These are phyloP conservation scores for Corchorus olitorius DNA, from an alignment of 345 rosid genomes.

Conservation along the genomic window DNA sequence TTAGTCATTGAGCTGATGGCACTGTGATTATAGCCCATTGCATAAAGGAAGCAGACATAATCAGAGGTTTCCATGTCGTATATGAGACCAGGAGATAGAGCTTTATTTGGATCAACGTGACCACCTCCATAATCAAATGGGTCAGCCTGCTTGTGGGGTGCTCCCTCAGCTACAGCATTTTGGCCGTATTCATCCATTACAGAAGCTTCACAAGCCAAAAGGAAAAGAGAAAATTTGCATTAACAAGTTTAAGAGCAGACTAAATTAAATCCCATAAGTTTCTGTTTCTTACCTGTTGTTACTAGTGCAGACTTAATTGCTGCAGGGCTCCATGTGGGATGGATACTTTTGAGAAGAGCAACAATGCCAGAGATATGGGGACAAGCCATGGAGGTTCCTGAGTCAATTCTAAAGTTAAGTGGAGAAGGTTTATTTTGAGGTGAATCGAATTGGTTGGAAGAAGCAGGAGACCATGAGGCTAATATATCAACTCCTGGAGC, in stretches of 20 bases:
- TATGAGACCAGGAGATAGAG: slow-evolving; percentile 17
- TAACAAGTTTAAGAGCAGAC: neutral
- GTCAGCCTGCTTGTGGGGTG: slow-evolving; percentile 27
- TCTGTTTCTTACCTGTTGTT: slow-evolving; percentile 44
- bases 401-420: slow-evolving; percentile 43
- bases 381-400: slow-evolving; percentile 67
- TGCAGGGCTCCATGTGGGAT: slow-evolving; percentile 63
- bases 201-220: slow-evolving; percentile 16
- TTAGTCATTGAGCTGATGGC: slow-evolving; percentile 54
- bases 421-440: neutral
- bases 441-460: slow-evolving; percentile 3
- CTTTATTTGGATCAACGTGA: slow-evolving; percentile 25
- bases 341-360: slow-evolving; percentile 48
- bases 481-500: slow-evolving; percentile 66
- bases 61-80: slow-evolving; percentile 10
- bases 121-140: slow-evolving; percentile 28
- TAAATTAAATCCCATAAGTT: neutral
- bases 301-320: slow-evolving; percentile 57
- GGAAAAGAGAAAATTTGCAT: neutral
- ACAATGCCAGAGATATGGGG: slow-evolving; percentile 59
- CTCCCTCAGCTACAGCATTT: slow-evolving; percentile 23
- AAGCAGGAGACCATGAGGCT: slow-evolving; percentile 61
- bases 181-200: slow-evolving; percentile 21
- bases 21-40: slow-evolving; percentile 50
- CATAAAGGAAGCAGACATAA: slow-evolving; percentile 25